phyloP scores from a whole-genome alignment of 2,329 filamentous ascomycete species.

The Macrophomina tecta region DNA sequence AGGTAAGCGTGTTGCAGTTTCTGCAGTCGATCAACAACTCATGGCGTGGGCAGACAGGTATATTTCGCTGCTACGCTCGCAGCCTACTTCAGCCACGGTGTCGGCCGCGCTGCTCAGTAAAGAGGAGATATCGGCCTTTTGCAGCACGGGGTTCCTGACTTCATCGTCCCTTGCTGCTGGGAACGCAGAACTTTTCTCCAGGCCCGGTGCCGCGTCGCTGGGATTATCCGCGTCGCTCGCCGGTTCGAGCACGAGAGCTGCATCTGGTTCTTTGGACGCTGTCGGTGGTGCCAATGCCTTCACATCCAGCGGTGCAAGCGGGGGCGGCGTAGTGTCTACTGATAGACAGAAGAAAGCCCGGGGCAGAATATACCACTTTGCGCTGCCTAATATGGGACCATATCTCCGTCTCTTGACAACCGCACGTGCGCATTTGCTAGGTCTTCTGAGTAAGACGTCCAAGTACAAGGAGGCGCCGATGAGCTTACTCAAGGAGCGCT shows the following conservation, averaged over 20 bases:
- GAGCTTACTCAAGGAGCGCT: conserved; percentile 67
- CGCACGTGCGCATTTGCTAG: conserved; percentile 66
- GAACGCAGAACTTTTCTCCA: conserved; percentile 50
- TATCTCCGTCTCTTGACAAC: conserved; percentile 70
- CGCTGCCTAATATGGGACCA: conserved; percentile 70
- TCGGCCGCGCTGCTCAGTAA: conserved; percentile 49
- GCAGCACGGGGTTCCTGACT: conserved; percentile 72
- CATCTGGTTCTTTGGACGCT: conserved; percentile 71
- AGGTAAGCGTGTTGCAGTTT: conserved; percentile 26
- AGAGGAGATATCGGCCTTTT: conserved; percentile 62
- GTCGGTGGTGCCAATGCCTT: conserved; percentile 72
- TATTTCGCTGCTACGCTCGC: conserved; percentile 55
- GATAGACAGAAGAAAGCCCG: conserved; percentile 7
- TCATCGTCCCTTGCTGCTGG: conserved; percentile 47
- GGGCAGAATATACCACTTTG: conserved; percentile 50
- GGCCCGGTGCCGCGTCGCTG: conserved; percentile 46
- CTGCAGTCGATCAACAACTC: conserved; percentile 1
- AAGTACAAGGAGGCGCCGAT: conserved; percentile 69
- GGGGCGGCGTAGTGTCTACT: conserved; percentile 30
- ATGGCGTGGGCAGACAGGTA: conserved; percentile 52
- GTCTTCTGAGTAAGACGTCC: conserved; percentile 62
- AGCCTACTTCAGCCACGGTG: conserved; percentile 57
- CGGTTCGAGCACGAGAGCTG: conserved; percentile 65
- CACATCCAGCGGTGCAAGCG: conserved; percentile 64
- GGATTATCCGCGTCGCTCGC: conserved; percentile 66